Evolutionary conservation across 2,329 filamentous ascomycete genomes (phyloP).

Genomic region (Epichloe festucae): DNA sequence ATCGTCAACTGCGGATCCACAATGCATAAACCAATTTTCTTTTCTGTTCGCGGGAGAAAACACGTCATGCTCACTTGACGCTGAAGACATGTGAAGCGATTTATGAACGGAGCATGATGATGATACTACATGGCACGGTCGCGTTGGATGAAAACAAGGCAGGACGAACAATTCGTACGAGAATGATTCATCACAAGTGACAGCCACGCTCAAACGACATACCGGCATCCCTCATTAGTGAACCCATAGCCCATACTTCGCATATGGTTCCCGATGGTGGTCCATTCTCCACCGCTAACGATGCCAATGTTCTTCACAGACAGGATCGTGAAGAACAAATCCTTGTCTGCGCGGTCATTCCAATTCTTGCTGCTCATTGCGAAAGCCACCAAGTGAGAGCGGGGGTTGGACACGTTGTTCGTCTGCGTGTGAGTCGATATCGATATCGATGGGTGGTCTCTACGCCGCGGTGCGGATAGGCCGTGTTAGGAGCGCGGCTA

Average conservation of each 20-base stretch:
- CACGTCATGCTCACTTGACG: background rate
- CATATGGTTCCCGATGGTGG: conserved; percentile 48
- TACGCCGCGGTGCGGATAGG: conserved; percentile 12
- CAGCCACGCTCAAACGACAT: conserved; percentile 18
- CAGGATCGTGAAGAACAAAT: conserved; percentile 50
- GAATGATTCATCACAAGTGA: background rate
- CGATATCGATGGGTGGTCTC: conserved; percentile 1
- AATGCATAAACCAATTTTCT: too few species aligned
- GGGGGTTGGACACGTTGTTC: background rate
- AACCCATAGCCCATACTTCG: conserved; percentile 46
- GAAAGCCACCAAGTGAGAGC: conserved; percentile 1
- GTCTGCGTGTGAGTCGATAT: conserved; percentile 9
- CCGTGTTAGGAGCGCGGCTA: conserved; percentile 24
- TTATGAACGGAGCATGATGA: background rate
- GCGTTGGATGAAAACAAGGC: background rate
- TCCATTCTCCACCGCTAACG: conserved; percentile 50
- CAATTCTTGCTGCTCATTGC: conserved; percentile 45
- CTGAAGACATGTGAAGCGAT: background rate
- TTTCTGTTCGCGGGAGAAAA: background rate
- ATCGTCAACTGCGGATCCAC: background rate
- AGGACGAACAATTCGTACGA: background rate
- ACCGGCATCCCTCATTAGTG: conserved; percentile 53
- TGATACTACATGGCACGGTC: background rate
- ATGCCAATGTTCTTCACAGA: conserved; percentile 50
- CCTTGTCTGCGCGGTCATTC: conserved; percentile 48